A percentile compares a stretch with the other conserved stretches of the same genome.
phyloP scores from a whole-genome alignment of 305 asterid species.

The Fraxinus greggii region DNA sequence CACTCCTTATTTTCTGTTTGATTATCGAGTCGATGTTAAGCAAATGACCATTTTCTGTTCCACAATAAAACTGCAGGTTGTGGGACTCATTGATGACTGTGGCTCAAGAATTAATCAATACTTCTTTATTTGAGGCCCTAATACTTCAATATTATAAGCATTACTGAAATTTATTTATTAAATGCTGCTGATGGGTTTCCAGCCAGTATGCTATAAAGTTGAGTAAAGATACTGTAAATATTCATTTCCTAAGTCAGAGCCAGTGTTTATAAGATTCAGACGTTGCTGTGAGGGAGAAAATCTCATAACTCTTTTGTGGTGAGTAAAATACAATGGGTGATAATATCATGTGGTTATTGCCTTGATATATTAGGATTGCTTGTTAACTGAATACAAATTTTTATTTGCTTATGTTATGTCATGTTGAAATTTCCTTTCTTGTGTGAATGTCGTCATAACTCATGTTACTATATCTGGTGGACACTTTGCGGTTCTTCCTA shows the following conservation, averaged over 20 bases:
- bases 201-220: constrained; percentile 45
- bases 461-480: neutral
- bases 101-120: constrained; percentile 51
- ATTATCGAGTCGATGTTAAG: constrained; percentile 16
- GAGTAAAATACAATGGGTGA: constrained; percentile 35
- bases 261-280: constrained; percentile 50
- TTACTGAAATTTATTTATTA: constrained; percentile 40
- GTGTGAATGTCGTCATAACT: neutral
- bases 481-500: neutral
- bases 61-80: constrained; percentile 64
- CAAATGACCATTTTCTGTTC: constrained; percentile 50
- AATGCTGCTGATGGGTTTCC: constrained; percentile 52
- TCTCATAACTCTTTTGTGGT: constrained; percentile 42
- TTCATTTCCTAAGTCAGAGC: constrained; percentile 47
- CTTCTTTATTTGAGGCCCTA: constrained; percentile 48
- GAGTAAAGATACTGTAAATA: constrained; percentile 45
- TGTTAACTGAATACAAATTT: neutral
- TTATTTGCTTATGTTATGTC: constrained; percentile 13
- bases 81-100: constrained; percentile 55
- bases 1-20: constrained; percentile 11
- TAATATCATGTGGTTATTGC: constrained; percentile 1
- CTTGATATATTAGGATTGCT: neutral
- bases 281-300: constrained; percentile 45
- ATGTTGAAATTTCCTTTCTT: neutral
- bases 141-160: constrained; percentile 37